Base-by-base conservation (phyloP, 768 basidiomycete genomes). In the Krasilnikovozyma curviuscula region DNA sequence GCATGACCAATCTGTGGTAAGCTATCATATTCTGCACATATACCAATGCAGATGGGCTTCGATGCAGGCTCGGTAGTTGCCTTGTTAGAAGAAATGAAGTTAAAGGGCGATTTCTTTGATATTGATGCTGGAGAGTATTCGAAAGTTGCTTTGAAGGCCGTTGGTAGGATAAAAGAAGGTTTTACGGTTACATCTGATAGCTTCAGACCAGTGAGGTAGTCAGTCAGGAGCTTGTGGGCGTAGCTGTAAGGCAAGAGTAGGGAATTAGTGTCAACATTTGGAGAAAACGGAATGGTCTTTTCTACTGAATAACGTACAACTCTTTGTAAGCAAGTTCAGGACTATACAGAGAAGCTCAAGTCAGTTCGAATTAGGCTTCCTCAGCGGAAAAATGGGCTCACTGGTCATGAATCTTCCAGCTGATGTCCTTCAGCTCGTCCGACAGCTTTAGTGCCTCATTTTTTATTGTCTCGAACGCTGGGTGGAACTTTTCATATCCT, bases 1-100 rank as follows among this genome's bases (percentile, higher is more conserved):
- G 52, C 57, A 40, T 59, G 56, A 13, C 58, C 58, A 5, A 59
- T 47, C 1, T 46, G 55, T n/a, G n/a, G n/a, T n/a, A n/a, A n/a
- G n/a, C n/a, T n/a, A n/a, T n/a, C n/a, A n/a, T 54, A 60, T 25
- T 47, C 46, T n/a, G n/a, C n/a, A 8, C 12, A 14, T 9, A 25
- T 25, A 21, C 5, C 3, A 18, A 21, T 19, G 12, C 13, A 40
- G 39, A 13, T 40, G 8, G 27, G 39, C 39, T 12, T 25, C 24
- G 35, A 23, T n/a, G 5, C n/a, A 5, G 5, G 35, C n/a, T 5
- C n/a, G 35, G 35, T 5, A 18, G 23, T 14, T 5, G 13, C n/a
- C 5, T 37, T 14, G 35, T 38, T 8, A 40, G 39, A 12, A 25
- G 6, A 16, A 9, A 13, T 5, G 13, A 23, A 38, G 9, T 7